Evolutionary conservation across 495 filamentous ascomycete genomes (phyloP).

Genomic region (Trichoderma parareesei): DNA sequence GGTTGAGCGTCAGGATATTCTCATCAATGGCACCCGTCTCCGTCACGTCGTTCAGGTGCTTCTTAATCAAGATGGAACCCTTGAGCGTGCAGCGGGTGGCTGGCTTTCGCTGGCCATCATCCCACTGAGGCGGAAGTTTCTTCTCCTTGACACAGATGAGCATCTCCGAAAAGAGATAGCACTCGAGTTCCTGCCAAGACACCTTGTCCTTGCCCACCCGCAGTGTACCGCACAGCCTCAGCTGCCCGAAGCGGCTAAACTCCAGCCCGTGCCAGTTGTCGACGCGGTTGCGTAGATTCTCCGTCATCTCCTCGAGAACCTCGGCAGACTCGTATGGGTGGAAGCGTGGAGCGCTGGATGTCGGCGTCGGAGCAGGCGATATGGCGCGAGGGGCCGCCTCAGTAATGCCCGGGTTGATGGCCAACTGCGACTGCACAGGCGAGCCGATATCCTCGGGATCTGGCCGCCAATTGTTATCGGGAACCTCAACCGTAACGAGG

Average conservation of each 20-base stretch:
- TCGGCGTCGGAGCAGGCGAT: conserved; percentile 33
- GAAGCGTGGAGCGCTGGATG: conserved; percentile 33
- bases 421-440: conserved; percentile 41
- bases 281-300: conserved; percentile 74
- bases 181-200: conserved; percentile 97
- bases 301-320: conserved; percentile 74
- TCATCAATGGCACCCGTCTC: conserved; percentile 65
- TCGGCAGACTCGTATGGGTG: conserved; percentile 56
- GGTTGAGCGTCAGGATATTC: conserved; percentile 77
- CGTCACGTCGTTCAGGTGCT: conserved; percentile 82
- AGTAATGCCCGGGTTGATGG: conserved; percentile 12
- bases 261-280: conserved; percentile 99
- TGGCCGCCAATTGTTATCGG: conserved; percentile 84
- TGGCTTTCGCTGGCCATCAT: conserved; percentile 50
- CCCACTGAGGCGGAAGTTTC: conserved; percentile 58
- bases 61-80: conserved; percentile 97
- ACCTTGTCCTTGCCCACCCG: conserved; percentile 93
- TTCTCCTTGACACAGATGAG: conserved; percentile 99
- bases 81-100: conserved; percentile 79
- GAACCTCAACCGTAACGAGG: conserved; percentile 87
- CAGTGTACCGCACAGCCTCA: conserved; percentile 84
- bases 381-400: conserved; percentile 39
- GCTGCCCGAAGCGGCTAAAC: conserved; percentile 84
- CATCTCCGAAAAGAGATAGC: conserved; percentile 97
- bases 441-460: conserved; percentile 74